Evolutionary conservation across 1,284 basidiomycete genomes (phyloP), one percentile per base, ranked within the genome.

Genomic region (Apiotrichum laibachii): DNA sequence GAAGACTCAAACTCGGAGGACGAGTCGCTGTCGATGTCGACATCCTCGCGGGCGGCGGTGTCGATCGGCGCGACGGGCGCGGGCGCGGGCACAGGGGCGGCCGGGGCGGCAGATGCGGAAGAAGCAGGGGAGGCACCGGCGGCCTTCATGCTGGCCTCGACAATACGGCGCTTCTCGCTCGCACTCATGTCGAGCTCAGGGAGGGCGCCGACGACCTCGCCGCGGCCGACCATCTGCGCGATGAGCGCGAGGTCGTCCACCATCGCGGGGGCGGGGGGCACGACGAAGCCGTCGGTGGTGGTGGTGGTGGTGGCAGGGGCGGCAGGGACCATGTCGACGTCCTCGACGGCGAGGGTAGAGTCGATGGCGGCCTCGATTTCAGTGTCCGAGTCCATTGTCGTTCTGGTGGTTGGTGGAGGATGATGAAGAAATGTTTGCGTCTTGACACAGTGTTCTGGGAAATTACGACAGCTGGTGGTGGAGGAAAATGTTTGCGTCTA

Each of bases 231-330:
- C 64, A 77, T 70, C 50, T 72, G 67, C 64, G 70, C 68, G 57
- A 77, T 77, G 26, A 71, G 53, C 16, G 67, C 64, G 12, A 77
- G 55, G 62, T 77, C 76, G 60, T 73, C 70, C 3, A 72, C 71
- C 40, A 53, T 19, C 3, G 31, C 16, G 12, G 73, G 64, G 5
- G 58, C 40, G 1, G 65, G 67, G 34, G 70, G 65, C 6, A 64
- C 59, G 16, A 69, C 66, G 5, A 57, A 34, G 21, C 13, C 37
- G 11, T 5, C 34, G 16, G 37, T 13, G 19, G 37, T 39, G 13
- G 49, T 18, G 12, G 33, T 5, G 18, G 47, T 4, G 11, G 47
- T 7, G 26, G 39, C 15, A 18, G 26, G 8, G 15, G 54, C 19
- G 46, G 47, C 39, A 5, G 55, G 37, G 11, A 10, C 43, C 43